phyloP scores from a whole-genome alignment of 108 stramenopile species.

The Cyclostephanos tholiformis region DNA sequence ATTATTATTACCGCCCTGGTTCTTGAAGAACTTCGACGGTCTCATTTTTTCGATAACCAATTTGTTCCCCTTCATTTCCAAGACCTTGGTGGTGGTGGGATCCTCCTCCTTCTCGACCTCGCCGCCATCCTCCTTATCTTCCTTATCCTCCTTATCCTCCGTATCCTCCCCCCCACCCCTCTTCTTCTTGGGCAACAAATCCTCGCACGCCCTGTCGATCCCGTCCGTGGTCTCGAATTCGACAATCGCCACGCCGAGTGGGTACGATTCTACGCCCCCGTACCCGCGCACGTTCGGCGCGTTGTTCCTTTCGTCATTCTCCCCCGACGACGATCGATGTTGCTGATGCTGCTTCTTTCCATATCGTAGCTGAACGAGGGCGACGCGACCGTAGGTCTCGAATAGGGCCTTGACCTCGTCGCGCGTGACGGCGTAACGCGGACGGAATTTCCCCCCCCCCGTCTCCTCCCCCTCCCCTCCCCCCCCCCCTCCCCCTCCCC shows the following conservation, averaged over 20 bases:
- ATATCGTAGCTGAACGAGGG: conserved; percentile 65
- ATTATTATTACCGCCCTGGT: too few species aligned
- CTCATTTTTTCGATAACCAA: conserved; percentile 41
- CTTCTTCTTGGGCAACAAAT: conserved; percentile 49
- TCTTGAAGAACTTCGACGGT: conserved; percentile 21
- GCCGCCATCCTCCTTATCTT: conserved; percentile 34
- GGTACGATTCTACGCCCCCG: conserved; percentile 28
- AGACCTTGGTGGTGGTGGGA: conserved; percentile 15
- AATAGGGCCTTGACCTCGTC: conserved; percentile 77
- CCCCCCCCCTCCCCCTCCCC: too few species aligned
- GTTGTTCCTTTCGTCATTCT: conserved; percentile 25
- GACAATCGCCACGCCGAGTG: conserved; percentile 71
- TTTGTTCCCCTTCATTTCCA: conserved; percentile 50
- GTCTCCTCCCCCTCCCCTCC: conserved; percentile 39
- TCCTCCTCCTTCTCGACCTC: conserved; percentile 11
- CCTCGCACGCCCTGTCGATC: conserved; percentile 79
- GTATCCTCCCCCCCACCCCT: too few species aligned
- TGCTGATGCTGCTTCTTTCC: not conserved
- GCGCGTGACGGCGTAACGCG: conserved; percentile 58
- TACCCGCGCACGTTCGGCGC: conserved; percentile 21
- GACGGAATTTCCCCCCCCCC: conserved; percentile 23
- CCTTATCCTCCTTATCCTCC: too few species aligned
- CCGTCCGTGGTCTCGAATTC: conserved; percentile 82
- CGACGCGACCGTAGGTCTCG: conserved; percentile 73
- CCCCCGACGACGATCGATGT: too few species aligned